phyloP scores from a whole-genome alignment of 2,329 filamentous ascomycete species.

The Helicocarpus griseus region DNA sequence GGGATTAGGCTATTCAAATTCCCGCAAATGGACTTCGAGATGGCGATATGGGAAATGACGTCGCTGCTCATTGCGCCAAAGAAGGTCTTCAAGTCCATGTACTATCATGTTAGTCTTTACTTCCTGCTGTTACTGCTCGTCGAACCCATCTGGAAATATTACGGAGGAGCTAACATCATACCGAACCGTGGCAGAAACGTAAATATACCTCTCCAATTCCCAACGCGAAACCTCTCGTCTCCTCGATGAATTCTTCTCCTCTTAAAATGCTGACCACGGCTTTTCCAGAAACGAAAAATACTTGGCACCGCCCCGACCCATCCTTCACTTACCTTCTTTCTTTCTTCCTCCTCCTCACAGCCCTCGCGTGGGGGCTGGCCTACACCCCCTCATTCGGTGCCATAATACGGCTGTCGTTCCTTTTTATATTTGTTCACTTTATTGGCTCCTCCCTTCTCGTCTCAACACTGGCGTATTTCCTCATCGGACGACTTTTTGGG shows the following conservation, averaged over 20 bases:
- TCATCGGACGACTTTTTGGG: conserved; percentile 53
- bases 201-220: conserved; percentile 7
- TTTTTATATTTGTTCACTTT: conserved; percentile 50
- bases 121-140: not conserved
- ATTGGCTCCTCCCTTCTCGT: conserved; percentile 50
- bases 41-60: conserved; percentile 65
- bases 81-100: conserved; percentile 62
- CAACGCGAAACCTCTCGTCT: no score
- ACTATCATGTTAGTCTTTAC: conserved; percentile 50
- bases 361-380: conserved; percentile 50
- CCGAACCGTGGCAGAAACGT: conserved; percentile 13
- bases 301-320: conserved; percentile 59
- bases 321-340: conserved; percentile 61
- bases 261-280: no score
- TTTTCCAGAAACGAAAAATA: conserved; percentile 59
- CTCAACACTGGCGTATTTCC: conserved; percentile 54
- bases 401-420: conserved; percentile 38
- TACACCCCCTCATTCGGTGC: conserved; percentile 39
- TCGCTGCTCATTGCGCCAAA: conserved; percentile 58
- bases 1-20: conserved; percentile 53
- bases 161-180: not conserved
- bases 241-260: no score
- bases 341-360: conserved; percentile 51
- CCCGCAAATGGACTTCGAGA: conserved; percentile 65
- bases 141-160: not conserved